These are phyloP conservation scores for Themeda triandra DNA, from an alignment of 176 grass and related monocot species.

Conservation along the genomic window DNA sequence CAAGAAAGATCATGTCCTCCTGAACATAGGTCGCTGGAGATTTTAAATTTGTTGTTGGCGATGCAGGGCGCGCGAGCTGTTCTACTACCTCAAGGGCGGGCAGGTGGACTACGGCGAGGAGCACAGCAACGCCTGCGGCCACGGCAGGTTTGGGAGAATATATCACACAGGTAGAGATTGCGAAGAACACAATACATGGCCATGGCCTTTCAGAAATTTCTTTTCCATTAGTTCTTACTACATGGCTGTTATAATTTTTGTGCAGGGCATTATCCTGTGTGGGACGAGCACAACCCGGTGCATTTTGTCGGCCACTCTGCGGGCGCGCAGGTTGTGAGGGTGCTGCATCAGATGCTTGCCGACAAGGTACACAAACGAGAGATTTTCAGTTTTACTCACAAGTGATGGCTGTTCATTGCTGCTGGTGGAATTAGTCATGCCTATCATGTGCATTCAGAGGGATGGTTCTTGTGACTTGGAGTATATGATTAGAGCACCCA, in stretches of 20 bases:
- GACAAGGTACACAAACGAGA: constrained; percentile 64
- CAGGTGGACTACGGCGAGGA: constrained; percentile 90
- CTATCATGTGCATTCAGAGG: constrained; percentile 40
- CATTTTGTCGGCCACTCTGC: constrained; percentile 98
- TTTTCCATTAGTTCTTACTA: background rate
- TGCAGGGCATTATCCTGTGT: constrained; percentile 89
- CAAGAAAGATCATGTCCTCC: background rate
- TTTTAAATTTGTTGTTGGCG: background rate
- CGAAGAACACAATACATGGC: background rate
- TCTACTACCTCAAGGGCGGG: constrained; percentile 97
- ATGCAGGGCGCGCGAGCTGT: constrained; percentile 88
- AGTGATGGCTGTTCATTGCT: background rate
- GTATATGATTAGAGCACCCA: background rate
- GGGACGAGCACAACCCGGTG: constrained; percentile 77
- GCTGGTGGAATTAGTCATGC: constrained; percentile 27
- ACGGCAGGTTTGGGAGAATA: constrained; percentile 73
- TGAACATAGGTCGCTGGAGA: background rate
- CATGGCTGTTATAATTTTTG: constrained; percentile 9
- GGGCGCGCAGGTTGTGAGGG: constrained; percentile 79
- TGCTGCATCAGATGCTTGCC: constrained; percentile 93
- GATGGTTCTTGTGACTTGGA: constrained; percentile 36
- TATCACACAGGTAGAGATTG: constrained; percentile 59
- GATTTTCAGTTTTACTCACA: constrained; percentile 18
- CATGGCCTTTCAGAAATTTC: background rate
- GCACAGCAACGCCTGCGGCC: constrained; percentile 76